A percentile compares a stretch with the other conserved stretches of the same genome.
phyloP scores from a whole-genome alignment of 495 filamentous ascomycete genomes.

The Cairneyella variabilis region DNA sequence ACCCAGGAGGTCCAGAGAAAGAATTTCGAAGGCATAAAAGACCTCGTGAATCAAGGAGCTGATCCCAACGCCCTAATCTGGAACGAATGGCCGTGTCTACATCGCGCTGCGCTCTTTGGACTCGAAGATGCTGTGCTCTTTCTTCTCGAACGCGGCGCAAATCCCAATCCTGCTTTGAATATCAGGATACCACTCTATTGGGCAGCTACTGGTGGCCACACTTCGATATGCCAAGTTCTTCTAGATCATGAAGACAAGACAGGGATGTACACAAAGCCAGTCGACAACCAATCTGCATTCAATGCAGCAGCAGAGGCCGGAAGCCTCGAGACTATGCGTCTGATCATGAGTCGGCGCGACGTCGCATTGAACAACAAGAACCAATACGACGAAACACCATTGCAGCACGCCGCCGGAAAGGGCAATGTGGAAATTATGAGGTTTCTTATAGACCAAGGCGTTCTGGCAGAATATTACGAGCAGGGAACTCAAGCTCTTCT shows the following conservation, averaged over 20 bases:
- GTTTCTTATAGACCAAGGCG: slow-evolving; percentile 16
- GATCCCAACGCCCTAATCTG: slow-evolving; percentile 17
- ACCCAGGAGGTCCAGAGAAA: slow-evolving; percentile 11
- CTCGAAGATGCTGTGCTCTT: slow-evolving; percentile 12
- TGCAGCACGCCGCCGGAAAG: slow-evolving; percentile 2
- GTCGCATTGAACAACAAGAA: slow-evolving; percentile 8
- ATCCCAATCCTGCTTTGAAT: slow-evolving; percentile 20
- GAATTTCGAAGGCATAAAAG: slow-evolving; percentile 5
- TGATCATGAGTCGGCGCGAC: slow-evolving; percentile 10
- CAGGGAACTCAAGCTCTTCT: slow-evolving; percentile 9
- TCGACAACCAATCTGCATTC: slow-evolving; percentile 16
- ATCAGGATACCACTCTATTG: slow-evolving; percentile 10
- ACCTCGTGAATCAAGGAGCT: slow-evolving; percentile 14
- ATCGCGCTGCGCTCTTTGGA: slow-evolving; percentile 14
- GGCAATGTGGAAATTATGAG: slow-evolving; percentile 9
- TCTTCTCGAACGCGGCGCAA: slow-evolving; percentile 14
- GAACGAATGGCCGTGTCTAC: slow-evolving; percentile 14
- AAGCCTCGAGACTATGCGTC: not conserved
- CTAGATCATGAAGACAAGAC: slow-evolving; percentile 14
- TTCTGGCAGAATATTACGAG: slow-evolving; percentile 11
- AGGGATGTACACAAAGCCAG: not conserved
- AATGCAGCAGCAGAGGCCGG: slow-evolving; percentile 9
- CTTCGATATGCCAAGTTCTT: slow-evolving; percentile 5
- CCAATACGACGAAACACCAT: slow-evolving; percentile 2
- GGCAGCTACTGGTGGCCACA: slow-evolving; percentile 8